phyloP scores from a whole-genome alignment of 495 filamentous ascomycete species.

The Penicillium cataractarum region DNA sequence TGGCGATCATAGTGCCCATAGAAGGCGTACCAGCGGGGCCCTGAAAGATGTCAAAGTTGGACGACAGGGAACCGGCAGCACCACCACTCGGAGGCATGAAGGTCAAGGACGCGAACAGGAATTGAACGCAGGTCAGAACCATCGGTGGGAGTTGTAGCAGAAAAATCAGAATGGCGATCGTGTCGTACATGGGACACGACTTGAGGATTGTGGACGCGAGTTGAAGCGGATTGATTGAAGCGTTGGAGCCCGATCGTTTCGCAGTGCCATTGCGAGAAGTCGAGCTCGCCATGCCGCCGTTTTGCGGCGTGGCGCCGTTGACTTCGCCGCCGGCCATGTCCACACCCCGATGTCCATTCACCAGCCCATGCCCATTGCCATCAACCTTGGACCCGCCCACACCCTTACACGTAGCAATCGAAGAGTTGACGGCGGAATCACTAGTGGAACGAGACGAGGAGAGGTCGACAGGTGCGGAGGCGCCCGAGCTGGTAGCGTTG shows the following conservation, averaged over 20 bases:
- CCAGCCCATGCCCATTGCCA: slow-evolving; percentile 39
- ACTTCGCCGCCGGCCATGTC: slow-evolving; percentile 46
- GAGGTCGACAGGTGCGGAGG: slow-evolving; percentile 50
- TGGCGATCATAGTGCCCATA: slow-evolving; percentile 75
- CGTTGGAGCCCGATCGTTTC: slow-evolving; percentile 65
- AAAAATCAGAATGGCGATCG: slow-evolving; percentile 96
- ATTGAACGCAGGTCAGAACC: slow-evolving; percentile 86
- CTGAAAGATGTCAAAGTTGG: slow-evolving; percentile 74
- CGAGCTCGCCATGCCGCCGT: slow-evolving; percentile 36
- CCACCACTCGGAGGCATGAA: slow-evolving; percentile 77
- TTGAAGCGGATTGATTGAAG: slow-evolving; percentile 66
- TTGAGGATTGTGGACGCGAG: slow-evolving; percentile 82
- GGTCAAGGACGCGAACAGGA: slow-evolving; percentile 89
- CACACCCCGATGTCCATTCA: slow-evolving; percentile 44
- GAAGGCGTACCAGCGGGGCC: slow-evolving; percentile 74
- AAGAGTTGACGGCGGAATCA: slow-evolving; percentile 41
- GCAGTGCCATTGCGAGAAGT: slow-evolving; percentile 47
- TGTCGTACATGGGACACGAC: slow-evolving; percentile 91
- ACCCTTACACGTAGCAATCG: slow-evolving; percentile 43
- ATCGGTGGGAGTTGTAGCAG: slow-evolving; percentile 94
- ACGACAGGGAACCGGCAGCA: slow-evolving; percentile 55
- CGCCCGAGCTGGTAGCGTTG: slow-evolving; percentile 42
- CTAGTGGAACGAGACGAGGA: slow-evolving; percentile 45
- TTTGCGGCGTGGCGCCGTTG: slow-evolving; percentile 41
- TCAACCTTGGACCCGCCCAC: slow-evolving; percentile 40